A percentile compares a stretch with the other conserved stretches of the same genome.
Conservation (phyloP, 306 rosid species). For the Vigna radiata region DNA sequence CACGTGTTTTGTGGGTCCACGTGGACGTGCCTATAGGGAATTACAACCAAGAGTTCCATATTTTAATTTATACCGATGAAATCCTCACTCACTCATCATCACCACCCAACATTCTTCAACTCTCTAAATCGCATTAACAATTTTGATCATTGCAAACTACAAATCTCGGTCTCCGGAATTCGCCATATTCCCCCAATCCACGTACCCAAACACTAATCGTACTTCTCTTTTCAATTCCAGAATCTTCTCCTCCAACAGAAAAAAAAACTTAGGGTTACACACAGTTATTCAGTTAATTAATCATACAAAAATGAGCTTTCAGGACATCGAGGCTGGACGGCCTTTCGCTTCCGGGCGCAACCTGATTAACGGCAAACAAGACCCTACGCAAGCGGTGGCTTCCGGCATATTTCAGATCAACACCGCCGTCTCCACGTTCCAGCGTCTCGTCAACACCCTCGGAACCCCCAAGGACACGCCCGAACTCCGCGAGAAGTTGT, state of each 20-base stretch:
- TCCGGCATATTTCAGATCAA: slow-evolving; percentile 98
- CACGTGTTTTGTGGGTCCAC: slow-evolving; percentile 29
- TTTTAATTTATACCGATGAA: background rate
- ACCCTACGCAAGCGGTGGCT: slow-evolving; percentile 94
- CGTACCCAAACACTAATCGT: slow-evolving; percentile 33
- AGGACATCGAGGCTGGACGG: slow-evolving; percentile 83
- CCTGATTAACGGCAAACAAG: slow-evolving; percentile 70
- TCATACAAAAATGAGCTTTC: slow-evolving; percentile 75
- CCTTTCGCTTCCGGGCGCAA: slow-evolving; percentile 65
- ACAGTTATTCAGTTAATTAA: background rate
- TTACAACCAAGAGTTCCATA: background rate
- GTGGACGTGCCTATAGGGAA: slow-evolving; percentile 7
- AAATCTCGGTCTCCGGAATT: slow-evolving; percentile 44
- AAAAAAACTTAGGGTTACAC: slow-evolving; percentile 44
- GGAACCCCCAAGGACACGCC: slow-evolving; percentile 99
- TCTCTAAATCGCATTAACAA: background rate
- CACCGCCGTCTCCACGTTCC: slow-evolving; percentile 94
- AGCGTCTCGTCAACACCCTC: slow-evolving; percentile 92
- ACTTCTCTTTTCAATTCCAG: slow-evolving; percentile 35
- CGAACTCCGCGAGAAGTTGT: slow-evolving; percentile 95
- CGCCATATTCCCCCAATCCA: slow-evolving; percentile 38
- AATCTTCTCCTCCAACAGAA: background rate
- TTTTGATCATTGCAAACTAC: background rate
- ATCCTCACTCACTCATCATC: background rate
- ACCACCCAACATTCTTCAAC: background rate